Base-by-base conservation (phyloP, 176 grass and related monocot genomes). In the Rhynchospora tenuis region DNA sequence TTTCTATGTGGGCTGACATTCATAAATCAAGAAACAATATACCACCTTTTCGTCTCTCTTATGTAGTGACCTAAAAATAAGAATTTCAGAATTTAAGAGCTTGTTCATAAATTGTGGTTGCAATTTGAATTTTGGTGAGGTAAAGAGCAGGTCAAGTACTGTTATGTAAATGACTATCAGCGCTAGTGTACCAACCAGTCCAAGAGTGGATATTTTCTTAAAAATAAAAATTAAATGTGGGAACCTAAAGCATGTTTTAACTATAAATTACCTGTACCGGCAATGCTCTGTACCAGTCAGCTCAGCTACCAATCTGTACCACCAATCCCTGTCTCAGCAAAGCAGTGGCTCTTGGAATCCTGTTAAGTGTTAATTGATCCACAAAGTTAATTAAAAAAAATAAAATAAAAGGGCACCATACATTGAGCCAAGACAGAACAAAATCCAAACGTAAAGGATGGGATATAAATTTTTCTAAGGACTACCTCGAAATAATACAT, bases 1-100 rank as follows among this genome's bases (percentile, higher is more conserved):
- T 88, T 50, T 57, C 86, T 87, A 88, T 90, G 24, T 85, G 89
- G 89, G 90, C 51, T 97, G 95, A 91, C 95, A 98, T 98, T 87
- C 95, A 98, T 84, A 56, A 77, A 81, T 75, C n/a, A 50, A 64
- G 31, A 65, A 64, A 62, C 60, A 45, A 82, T 27, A 64, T 26
- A 27, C 23, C 79, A 82, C 31, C 31, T 63, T 82, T 33, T 84
- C 61, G 29, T 38, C 6, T 16, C 3, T 75, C 6, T 14, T 29
- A 71, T 72, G n/a, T 23, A 64, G 11, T 74, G 50, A 71, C 56
- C 80, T 82, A 48, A 64, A 65, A 66, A 64, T 15, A 82, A 31
- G 67, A 50, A 47, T 45, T 62, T 61, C n/a, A 82, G 31, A 46
- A 28, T 46, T 28, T 3, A 50, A 28, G 17, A 27, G 13, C 22